phyloP scores from a whole-genome alignment of 495 filamentous ascomycete genomes.

The Podospora pseudopauciseta region DNA sequence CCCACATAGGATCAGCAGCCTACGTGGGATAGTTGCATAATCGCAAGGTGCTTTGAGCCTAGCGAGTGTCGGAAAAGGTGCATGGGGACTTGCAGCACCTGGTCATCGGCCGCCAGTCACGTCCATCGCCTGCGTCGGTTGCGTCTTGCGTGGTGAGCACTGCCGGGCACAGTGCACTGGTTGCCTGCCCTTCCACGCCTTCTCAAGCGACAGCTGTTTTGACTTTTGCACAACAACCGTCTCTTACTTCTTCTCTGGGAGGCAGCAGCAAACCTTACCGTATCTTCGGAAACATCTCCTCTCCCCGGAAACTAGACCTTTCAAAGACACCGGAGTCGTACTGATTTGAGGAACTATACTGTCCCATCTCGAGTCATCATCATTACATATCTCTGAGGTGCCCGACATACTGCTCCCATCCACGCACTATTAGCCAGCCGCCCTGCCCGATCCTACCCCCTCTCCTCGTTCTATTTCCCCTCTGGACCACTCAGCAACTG shows the following conservation, averaged over 20 bases:
- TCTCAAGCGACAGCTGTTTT: constrained; percentile 6
- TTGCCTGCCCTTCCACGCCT: constrained; percentile 11
- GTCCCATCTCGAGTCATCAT: constrained; percentile 16
- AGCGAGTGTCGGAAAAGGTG: constrained; percentile 8
- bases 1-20: constrained; percentile 3
- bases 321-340: not conserved
- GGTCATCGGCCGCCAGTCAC: constrained; percentile 22
- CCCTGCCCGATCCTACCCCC: constrained; percentile 2
- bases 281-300: not conserved
- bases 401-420: constrained; percentile 7
- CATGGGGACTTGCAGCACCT: constrained; percentile 16
- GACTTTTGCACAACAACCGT: constrained; percentile 11
- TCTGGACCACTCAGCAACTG: not conserved
- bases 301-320: not conserved
- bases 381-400: constrained; percentile 17
- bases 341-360: not conserved
- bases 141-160: constrained; percentile 18
- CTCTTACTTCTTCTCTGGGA: not conserved
- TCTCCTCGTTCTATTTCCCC: not conserved
- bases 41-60: not conserved
- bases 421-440: not conserved
- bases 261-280: not conserved
- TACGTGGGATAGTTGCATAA: constrained; percentile 10
- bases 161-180: constrained; percentile 7
- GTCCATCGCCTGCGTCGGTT: constrained; percentile 8